Percentiles rank a stretch among this genome's conserved stretches.
These are phyloP conservation scores for Cnidoscolus chayamansa DNA, from an alignment of 441 rosid species.

Conservation along the genomic window DNA sequence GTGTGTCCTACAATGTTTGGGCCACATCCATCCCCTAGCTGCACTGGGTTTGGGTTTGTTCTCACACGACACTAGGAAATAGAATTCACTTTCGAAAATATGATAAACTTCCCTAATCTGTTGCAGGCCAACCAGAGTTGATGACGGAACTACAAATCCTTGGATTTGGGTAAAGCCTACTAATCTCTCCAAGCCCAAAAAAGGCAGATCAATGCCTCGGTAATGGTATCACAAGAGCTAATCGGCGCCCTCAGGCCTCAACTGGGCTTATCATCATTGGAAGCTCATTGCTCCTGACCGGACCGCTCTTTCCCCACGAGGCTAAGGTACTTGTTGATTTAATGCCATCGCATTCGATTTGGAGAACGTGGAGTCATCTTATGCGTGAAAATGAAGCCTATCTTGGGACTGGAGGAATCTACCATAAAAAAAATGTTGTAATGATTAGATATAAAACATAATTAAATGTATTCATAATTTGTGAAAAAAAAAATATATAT, in stretches of 20 bases:
- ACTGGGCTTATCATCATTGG: conserved; percentile 33
- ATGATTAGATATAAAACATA: too few relatives aligned
- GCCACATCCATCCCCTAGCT: conserved; percentile 27
- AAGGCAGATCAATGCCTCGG: conserved; percentile 26
- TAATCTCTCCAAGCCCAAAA: conserved; percentile 5
- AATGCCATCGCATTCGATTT: too few relatives aligned
- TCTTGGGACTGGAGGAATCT: conserved; percentile 27
- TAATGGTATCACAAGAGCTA: conserved; percentile 33
- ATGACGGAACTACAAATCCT: conserved; percentile 28
- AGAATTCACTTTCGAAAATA: too few relatives aligned
- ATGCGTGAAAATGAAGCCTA: background rate
- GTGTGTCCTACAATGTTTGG: conserved; percentile 17
- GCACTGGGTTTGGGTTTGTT: background rate
- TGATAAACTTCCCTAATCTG: too few relatives aligned
- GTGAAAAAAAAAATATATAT: too few relatives aligned
- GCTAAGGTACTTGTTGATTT: conserved; percentile 23
- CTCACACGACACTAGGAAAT: background rate
- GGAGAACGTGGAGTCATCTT: too few relatives aligned
- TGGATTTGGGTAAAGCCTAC: conserved; percentile 33
- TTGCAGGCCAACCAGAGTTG: conserved; percentile 11
- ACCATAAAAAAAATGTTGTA: background rate
- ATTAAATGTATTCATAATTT: too few relatives aligned
- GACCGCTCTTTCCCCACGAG: conserved; percentile 29
- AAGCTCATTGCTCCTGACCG: conserved; percentile 35
- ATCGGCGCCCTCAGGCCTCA: conserved; percentile 9